Conservation (phyloP, 169 alveolate species). For the Cryptosporidium meleagridis region DNA sequence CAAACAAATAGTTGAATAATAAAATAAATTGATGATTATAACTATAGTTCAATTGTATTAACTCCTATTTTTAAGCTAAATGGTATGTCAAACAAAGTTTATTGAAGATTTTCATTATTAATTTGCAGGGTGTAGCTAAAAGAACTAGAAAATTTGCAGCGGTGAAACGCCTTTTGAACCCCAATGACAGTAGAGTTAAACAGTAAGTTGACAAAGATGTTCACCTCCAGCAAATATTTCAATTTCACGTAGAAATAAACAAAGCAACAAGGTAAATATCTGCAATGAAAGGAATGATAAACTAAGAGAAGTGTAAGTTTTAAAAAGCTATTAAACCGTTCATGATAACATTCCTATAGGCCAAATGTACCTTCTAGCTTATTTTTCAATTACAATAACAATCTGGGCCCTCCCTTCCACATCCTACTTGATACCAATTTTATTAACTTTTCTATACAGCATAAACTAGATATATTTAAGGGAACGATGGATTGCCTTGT, state of each 20-base stretch:
- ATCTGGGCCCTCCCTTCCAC: slow-evolving; percentile 97
- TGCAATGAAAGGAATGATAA: slow-evolving; percentile 77
- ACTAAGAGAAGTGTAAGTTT: slow-evolving; percentile 91
- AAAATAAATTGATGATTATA: neutral
- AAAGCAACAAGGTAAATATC: neutral
- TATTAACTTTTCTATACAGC: slow-evolving; percentile 97
- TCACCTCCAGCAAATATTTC: slow-evolving; percentile 12
- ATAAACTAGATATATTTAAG: slow-evolving; percentile 95
- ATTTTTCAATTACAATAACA: slow-evolving; percentile 91
- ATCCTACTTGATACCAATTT: slow-evolving; percentile 98
- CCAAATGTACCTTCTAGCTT: slow-evolving; percentile 82
- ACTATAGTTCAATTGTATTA: neutral
- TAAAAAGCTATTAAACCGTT: slow-evolving; percentile 87
- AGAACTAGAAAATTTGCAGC: slow-evolving; percentile 80
- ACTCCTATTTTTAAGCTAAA: neutral
- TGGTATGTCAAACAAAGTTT: neutral
- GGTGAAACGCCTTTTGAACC: slow-evolving; percentile 80
- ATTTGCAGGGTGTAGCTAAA: slow-evolving; percentile 78
- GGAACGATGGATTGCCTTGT: slow-evolving; percentile 95
- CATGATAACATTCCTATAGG: slow-evolving; percentile 64
- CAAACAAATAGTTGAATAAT: neutral
- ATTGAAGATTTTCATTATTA: neutral
- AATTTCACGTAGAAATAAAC: slow-evolving; percentile 27
- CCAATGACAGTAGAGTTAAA: slow-evolving; percentile 79
- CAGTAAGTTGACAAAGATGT: slow-evolving; percentile 63